Percentiles rank a stretch among this genome's conserved stretches.
Evolutionary conservation across 768 basidiomycete species (phyloP).

Genomic region (Boletellus ananiceps): DNA sequence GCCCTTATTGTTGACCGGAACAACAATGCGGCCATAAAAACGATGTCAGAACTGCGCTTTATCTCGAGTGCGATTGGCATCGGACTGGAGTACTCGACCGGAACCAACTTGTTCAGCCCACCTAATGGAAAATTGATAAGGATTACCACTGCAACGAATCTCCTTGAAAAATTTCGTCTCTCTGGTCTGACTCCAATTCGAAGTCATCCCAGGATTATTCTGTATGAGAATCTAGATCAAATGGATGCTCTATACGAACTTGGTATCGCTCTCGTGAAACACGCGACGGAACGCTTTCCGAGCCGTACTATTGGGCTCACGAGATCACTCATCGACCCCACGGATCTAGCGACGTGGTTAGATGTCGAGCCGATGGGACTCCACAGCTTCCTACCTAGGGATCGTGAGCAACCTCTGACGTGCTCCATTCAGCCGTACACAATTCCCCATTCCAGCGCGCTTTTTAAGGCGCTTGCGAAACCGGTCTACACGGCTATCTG

Average conservation of each 20-base stretch:
- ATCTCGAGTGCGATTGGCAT: constrained; percentile 38
- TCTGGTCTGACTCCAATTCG: constrained; percentile 21
- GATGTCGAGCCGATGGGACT: constrained; percentile 57
- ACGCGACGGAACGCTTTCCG: constrained; percentile 54
- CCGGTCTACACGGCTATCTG: constrained; percentile 78
- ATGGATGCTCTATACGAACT: constrained; percentile 82
- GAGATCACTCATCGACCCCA: constrained; percentile 73
- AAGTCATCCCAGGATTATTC: constrained; percentile 54
- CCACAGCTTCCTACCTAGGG: constrained; percentile 75
- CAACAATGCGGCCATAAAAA: constrained; percentile 51
- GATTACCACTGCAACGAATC: constrained; percentile 50
- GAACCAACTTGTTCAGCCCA: constrained; percentile 30
- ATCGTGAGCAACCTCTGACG: constrained; percentile 75
- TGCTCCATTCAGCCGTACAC: constrained; percentile 73
- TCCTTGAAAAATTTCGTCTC: constrained; percentile 42
- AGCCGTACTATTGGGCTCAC: constrained; percentile 77
- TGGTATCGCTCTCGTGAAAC: constrained; percentile 65
- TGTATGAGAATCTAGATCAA: constrained; percentile 84
- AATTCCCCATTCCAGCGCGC: constrained; percentile 77
- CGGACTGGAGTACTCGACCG: constrained; percentile 31
- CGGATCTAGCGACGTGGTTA: constrained; percentile 82
- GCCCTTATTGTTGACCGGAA: constrained; percentile 62
- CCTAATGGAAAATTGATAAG: constrained; percentile 46
- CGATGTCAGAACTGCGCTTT: constrained; percentile 47
- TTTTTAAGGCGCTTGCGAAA: constrained; percentile 90